Base-by-base conservation (phyloP, 2,329 filamentous ascomycete genomes). In the Diaporthe citrichinensis region DNA sequence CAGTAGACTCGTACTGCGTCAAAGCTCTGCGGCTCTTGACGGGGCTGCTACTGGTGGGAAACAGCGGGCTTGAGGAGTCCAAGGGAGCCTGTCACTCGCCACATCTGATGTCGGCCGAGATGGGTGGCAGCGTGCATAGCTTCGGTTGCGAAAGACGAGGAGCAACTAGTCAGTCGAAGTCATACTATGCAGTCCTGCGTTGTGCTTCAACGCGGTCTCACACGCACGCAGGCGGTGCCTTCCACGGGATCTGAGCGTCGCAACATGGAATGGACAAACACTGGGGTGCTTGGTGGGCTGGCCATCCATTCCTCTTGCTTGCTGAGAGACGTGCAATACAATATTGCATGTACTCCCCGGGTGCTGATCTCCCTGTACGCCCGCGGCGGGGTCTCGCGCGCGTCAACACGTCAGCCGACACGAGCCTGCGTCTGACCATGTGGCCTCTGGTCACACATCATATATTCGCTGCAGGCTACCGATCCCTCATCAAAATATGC, bases 391-490 rank as follows among this genome's bases (percentile, higher is more conserved):
- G 57, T 41, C 36, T 28, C 36, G 58, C 36, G 36, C 25, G 39
- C 41, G 61, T 65, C 61, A 34, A 31, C 59, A 62, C 39, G 59
- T 67, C 53, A 68, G 59, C 59, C 23, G 31, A 41, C 25, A 41
- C 59, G 12, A 57, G 57, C 41, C 39, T 72, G 41, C 25, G 46
- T 39, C 46, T 59, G 71, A 17, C 58, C 57, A 61, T 41, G 58
- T 61, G 58, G 58, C 31, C 44, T 68, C 34, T 2, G 34, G 23
- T 53, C 65, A 53, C 65, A 68, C 46, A 68, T 68, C 65, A 36
- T 68, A 53, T 69, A 55, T 53, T 14, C 51, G 49, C 65, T 69
- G 65, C 65, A 55, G 65, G 46, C 65, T 41, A 55, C 65, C 65
- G 65, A 23, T 23, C n/a, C 34, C 46, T 69, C 49, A 41, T 55